These are phyloP conservation scores for Microsporum audouinii DNA, from an alignment of 2,329 filamentous ascomycete species.

Conservation along the genomic window DNA sequence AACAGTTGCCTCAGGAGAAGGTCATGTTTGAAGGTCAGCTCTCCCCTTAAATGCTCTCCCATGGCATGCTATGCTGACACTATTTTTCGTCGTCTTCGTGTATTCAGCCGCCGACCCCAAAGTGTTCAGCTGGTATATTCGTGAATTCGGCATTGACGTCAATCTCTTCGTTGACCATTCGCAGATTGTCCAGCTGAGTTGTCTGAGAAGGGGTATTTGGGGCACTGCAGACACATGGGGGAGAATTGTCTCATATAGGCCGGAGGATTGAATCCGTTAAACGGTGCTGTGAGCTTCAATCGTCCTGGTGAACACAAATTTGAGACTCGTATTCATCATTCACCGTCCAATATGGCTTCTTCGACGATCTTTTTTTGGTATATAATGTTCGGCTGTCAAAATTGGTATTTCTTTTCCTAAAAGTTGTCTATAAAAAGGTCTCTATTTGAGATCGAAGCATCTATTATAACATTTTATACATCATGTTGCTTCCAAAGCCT, in stretches of 20 bases:
- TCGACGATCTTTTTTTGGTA: too few relatives aligned
- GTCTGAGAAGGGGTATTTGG: conserved; percentile 44
- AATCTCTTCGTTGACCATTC: conserved; percentile 49
- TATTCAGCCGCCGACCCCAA: conserved; percentile 39
- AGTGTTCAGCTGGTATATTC: conserved; percentile 47
- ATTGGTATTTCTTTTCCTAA: background rate
- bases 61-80: background rate
- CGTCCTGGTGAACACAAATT: background rate
- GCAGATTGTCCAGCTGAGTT: conserved; percentile 46
- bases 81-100: background rate
- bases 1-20: conserved; percentile 40
- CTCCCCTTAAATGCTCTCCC: background rate
- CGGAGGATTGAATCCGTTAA: conserved; percentile 5
- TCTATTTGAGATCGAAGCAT: background rate
- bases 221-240: conserved; percentile 47
- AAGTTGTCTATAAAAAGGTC: background rate
- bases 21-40: conserved; percentile 43
- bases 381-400: background rate
- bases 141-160: conserved; percentile 47
- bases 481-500: background rate
- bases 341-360: too few relatives aligned
- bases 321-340: too few relatives aligned
- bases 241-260: conserved; percentile 37
- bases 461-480: background rate
- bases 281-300: background rate